Percentiles rank a stretch among this genome's conserved stretches.
Conservation (phyloP, 768 basidiomycete species). For the Leccinum disarticulatum region DNA sequence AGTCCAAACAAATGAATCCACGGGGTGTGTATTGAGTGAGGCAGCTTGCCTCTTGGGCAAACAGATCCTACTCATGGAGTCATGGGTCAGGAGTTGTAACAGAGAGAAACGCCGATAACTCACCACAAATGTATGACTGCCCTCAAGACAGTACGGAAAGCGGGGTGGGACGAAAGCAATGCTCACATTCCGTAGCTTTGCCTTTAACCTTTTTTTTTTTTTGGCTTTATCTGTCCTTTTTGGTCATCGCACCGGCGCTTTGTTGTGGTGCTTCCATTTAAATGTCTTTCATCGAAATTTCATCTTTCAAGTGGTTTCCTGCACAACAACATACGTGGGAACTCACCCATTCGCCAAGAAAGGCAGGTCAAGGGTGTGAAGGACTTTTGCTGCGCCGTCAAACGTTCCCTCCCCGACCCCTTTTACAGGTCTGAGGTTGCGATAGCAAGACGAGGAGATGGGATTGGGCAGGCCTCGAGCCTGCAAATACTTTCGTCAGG, state of each 20-base stretch:
- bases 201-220: not conserved
- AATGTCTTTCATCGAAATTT: not conserved
- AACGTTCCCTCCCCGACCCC: not conserved
- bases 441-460: not conserved
- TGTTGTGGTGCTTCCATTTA: conserved; percentile 2
- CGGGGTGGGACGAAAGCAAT: not conserved
- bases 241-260: not conserved
- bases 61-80: not conserved
- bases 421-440: no score
- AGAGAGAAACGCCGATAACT: not conserved
- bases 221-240: not conserved
- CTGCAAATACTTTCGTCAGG: not conserved
- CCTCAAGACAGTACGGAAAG: conserved; percentile 2
- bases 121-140: conserved; percentile 1
- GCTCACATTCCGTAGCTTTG: not conserved
- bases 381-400: not conserved
- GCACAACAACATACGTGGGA: not conserved
- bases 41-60: conserved; percentile 38
- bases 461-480: not conserved
- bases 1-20: conserved; percentile 31
- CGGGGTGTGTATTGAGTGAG: not conserved
- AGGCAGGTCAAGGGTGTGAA: not conserved
- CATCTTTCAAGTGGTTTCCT: not conserved
- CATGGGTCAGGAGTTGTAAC: not conserved
- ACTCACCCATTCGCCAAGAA: not conserved